Evolutionary conservation across 1,284 basidiomycete genomes (phyloP).

Genomic region (Irpex rosettiformis): DNA sequence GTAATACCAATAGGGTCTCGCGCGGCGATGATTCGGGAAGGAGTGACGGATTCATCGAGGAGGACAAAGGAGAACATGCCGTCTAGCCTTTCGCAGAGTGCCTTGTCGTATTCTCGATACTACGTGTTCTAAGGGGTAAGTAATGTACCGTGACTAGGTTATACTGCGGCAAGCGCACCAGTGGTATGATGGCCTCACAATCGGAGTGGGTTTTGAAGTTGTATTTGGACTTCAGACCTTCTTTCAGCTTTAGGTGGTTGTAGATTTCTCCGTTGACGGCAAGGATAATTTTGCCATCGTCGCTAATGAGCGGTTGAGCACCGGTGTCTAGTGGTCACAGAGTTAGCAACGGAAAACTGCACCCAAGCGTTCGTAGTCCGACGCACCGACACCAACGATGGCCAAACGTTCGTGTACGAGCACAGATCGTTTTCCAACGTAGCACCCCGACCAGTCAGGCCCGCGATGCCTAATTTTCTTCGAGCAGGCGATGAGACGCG

Average conservation of each 20-base stretch:
- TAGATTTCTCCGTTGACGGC: conserved; percentile 99
- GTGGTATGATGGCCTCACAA: conserved; percentile 94
- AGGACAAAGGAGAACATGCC: conserved; percentile 99
- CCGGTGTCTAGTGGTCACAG: conserved; percentile 81
- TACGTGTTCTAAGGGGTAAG: conserved; percentile 28
- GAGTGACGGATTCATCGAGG: conserved; percentile 88
- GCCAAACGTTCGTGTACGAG: conserved; percentile 92
- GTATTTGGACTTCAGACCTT: conserved; percentile 57
- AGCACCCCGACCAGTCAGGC: conserved; percentile 96
- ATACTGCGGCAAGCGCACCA: conserved; percentile 45
- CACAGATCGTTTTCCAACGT: conserved; percentile 77
- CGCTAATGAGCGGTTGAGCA: conserved; percentile 91
- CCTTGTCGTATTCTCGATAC: conserved; percentile 84
- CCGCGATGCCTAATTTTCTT: conserved; percentile 91
- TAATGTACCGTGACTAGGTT: neutral
- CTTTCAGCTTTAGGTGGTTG: conserved; percentile 88
- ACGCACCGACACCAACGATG: conserved; percentile 95
- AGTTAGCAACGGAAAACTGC: neutral
- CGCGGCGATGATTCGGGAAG: conserved; percentile 90
- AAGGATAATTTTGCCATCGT: conserved; percentile 84
- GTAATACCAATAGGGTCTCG: conserved; percentile 98
- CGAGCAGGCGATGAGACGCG: conserved; percentile 78
- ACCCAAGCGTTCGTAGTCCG: neutral
- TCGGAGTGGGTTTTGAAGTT: conserved; percentile 98
- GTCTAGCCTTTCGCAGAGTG: conserved; percentile 80